These are phyloP conservation scores for Vitellaria paradoxa DNA, from an alignment of 179 eudicot genomes.

Conservation along the genomic window DNA sequence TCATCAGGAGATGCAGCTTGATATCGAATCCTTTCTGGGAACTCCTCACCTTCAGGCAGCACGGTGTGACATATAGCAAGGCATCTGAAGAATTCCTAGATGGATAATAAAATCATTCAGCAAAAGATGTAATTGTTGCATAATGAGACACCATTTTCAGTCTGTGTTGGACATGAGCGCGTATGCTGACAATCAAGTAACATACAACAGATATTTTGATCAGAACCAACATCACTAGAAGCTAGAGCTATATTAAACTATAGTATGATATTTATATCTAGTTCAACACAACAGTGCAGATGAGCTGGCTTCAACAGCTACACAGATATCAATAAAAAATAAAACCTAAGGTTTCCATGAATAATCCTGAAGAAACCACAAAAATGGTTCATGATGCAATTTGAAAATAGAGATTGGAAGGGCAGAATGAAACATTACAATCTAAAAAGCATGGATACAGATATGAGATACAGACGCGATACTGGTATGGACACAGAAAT, in stretches of 20 bases:
- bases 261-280: background rate
- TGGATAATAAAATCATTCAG: slow-evolving; percentile 16
- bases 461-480: no score
- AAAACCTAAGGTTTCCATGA: background rate
- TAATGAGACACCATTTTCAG: background rate
- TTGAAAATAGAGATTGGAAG: background rate
- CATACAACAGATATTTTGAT: background rate
- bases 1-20: slow-evolving; percentile 99
- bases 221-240: background rate
- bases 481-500: no score
- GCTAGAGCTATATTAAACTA: background rate
- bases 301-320: background rate
- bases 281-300: background rate
- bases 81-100: slow-evolving; percentile 97
- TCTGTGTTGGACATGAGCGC: background rate
- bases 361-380: background rate
- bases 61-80: slow-evolving; percentile 98
- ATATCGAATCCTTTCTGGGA: slow-evolving; percentile 81
- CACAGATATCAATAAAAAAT: background rate
- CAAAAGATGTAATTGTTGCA: background rate
- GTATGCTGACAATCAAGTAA: background rate
- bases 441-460: no score
- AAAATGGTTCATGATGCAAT: background rate
- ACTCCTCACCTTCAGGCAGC: slow-evolving; percentile 94
- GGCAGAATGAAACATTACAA: background rate